phyloP scores from a whole-genome alignment of 768 basidiomycete genomes.

The Baorangia bicolor region DNA sequence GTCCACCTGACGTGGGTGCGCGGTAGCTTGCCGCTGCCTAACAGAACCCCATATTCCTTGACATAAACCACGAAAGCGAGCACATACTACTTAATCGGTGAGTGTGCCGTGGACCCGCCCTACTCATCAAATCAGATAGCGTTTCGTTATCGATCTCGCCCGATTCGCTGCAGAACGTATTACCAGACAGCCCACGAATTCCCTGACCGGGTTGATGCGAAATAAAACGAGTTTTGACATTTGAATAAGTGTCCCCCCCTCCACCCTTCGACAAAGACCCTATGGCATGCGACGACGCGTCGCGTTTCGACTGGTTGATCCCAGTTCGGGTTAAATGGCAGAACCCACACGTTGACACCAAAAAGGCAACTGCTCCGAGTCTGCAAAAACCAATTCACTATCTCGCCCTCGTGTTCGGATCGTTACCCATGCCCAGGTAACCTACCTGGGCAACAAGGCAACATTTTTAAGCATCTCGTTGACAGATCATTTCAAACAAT shows the following conservation, averaged over 20 bases:
- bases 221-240: conserved; percentile 2
- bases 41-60: not conserved
- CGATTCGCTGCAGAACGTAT: not conserved
- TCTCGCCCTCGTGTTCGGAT: conserved; percentile 13
- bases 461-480: not conserved
- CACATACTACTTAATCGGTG: not conserved
- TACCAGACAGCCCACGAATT: not conserved
- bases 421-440: conserved; percentile 2
- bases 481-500: not conserved
- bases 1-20: conserved; percentile 7
- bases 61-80: not conserved
- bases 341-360: not conserved
- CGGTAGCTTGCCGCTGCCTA: not conserved
- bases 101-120: not conserved
- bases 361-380: too few species aligned
- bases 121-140: not conserved
- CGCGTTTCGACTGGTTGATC: not conserved
- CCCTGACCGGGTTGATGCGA: not conserved
- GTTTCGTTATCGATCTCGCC: not conserved
- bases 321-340: not conserved
- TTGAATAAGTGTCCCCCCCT: not conserved
- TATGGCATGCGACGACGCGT: not conserved
- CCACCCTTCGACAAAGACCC: not conserved
- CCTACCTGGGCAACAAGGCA: not conserved
- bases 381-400: conserved; percentile 8